phyloP scores from a whole-genome alignment of 2,329 filamentous ascomycete species.

The Sarocladium oryzae region DNA sequence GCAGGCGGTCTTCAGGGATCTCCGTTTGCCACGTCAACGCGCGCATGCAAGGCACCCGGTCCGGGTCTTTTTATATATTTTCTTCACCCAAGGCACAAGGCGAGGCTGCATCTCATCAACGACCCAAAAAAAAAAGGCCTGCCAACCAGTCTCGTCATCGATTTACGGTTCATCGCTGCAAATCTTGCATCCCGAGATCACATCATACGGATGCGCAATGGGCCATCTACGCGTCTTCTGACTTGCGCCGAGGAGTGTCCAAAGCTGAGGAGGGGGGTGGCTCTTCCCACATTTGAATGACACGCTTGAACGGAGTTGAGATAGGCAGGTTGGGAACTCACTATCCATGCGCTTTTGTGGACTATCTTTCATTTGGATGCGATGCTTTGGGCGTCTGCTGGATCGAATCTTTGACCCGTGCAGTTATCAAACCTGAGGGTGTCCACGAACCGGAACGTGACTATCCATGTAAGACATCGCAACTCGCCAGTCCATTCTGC shows the following conservation, averaged over 20 bases:
- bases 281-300: background rate
- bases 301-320: background rate
- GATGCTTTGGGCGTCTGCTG: background rate
- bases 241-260: background rate
- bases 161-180: background rate
- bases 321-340: background rate
- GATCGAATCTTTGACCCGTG: background rate
- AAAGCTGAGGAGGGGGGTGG: background rate
- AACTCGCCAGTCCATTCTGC: slow-evolving; percentile 3
- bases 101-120: slow-evolving; percentile 4
- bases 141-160: slow-evolving; percentile 1
- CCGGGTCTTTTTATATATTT: slow-evolving; percentile 4
- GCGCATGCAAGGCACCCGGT: slow-evolving; percentile 9
- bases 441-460: slow-evolving; percentile 5
- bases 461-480: slow-evolving; percentile 9
- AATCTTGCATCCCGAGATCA: slow-evolving; percentile 7
- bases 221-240: slow-evolving; percentile 7
- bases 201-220: slow-evolving; percentile 9
- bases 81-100: background rate
- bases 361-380: background rate
- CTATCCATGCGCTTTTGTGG: background rate
- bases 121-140: background rate
- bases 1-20: slow-evolving; percentile 6
- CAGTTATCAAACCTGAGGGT: background rate
- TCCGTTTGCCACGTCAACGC: slow-evolving; percentile 10